These are phyloP conservation scores for Sarocladium brachiariae DNA, from an alignment of 2,329 filamentous ascomycete genomes.

Conservation along the genomic window DNA sequence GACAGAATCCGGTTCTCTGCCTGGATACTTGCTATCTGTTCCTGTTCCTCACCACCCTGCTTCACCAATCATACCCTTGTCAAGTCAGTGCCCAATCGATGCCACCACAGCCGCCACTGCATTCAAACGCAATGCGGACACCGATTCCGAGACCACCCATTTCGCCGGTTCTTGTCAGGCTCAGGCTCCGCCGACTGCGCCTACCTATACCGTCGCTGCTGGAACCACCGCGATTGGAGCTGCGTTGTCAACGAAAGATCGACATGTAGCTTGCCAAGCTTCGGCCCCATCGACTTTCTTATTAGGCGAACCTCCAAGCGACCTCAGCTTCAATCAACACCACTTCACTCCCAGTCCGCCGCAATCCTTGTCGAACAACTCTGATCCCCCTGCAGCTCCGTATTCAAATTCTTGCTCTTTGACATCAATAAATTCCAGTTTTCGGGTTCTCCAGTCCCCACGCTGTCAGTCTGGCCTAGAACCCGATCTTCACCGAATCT, in stretches of 20 bases:
- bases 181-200: slow-evolving; percentile 12
- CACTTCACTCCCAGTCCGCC: slow-evolving; percentile 2
- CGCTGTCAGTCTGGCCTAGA: background rate
- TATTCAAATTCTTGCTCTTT: background rate
- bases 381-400: background rate
- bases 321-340: background rate
- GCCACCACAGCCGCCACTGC: background rate
- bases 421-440: background rate
- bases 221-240: slow-evolving; percentile 11
- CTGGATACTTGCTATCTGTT: background rate
- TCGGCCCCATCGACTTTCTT: background rate
- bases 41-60: background rate
- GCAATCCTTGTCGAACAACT: background rate
- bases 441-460: background rate
- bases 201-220: slow-evolving; percentile 13
- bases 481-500: background rate
- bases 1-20: background rate
- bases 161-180: background rate
- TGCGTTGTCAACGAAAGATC: background rate
- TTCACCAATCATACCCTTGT: background rate
- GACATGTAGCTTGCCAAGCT: background rate
- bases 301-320: background rate
- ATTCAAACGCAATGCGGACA: background rate
- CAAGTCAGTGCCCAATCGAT: background rate
- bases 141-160: background rate